A percentile compares a stretch with the other conserved stretches of the same genome.
phyloP scores from a whole-genome alignment of 2,329 filamentous ascomycete genomes.

The Alternaria triticimaculans region DNA sequence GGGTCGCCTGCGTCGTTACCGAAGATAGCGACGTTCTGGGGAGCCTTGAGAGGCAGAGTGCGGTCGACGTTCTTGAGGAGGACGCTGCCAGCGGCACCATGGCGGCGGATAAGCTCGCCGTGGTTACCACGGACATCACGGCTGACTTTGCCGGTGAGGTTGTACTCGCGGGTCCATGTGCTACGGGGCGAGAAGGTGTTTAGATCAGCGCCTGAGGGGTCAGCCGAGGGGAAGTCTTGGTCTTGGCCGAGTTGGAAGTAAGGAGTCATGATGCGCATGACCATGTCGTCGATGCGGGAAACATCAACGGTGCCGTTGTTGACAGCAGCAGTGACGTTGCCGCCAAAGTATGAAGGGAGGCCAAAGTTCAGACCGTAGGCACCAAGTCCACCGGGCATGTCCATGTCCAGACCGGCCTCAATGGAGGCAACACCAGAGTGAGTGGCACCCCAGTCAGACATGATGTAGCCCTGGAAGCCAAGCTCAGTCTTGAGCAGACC shows the following conservation, averaged over 20 bases:
- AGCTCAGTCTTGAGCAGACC: constrained; percentile 60
- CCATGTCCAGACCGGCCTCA: constrained; percentile 58
- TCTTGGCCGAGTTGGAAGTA: constrained; percentile 55
- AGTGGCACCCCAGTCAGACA: constrained; percentile 56
- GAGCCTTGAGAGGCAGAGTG: constrained; percentile 61
- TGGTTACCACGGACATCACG: constrained; percentile 53
- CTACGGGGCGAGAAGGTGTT: constrained; percentile 50
- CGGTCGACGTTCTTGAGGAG: constrained; percentile 58
- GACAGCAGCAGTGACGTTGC: constrained; percentile 48
- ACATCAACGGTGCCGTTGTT: constrained; percentile 52
- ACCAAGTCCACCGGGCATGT: constrained; percentile 49
- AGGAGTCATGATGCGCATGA: constrained; percentile 53
- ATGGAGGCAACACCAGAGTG: constrained; percentile 52
- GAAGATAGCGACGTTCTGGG: constrained; percentile 57
- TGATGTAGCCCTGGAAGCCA: constrained; percentile 56
- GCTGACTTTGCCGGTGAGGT: constrained; percentile 42
- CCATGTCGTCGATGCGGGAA: constrained; percentile 56
- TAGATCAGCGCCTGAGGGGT: constrained; percentile 38
- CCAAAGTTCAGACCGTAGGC: constrained; percentile 39
- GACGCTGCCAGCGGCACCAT: constrained; percentile 51
- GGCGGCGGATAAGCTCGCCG: constrained; percentile 48
- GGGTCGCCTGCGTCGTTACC: constrained; percentile 56
- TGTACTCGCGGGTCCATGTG: constrained; percentile 44
- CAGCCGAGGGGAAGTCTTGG: constrained; percentile 48
- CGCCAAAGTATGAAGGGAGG: constrained; percentile 53